Evolutionary conservation across 345 rosid genomes (phyloP), one percentile per base, ranked within the genome.

Genomic region (Barbarea vulgaris): DNA sequence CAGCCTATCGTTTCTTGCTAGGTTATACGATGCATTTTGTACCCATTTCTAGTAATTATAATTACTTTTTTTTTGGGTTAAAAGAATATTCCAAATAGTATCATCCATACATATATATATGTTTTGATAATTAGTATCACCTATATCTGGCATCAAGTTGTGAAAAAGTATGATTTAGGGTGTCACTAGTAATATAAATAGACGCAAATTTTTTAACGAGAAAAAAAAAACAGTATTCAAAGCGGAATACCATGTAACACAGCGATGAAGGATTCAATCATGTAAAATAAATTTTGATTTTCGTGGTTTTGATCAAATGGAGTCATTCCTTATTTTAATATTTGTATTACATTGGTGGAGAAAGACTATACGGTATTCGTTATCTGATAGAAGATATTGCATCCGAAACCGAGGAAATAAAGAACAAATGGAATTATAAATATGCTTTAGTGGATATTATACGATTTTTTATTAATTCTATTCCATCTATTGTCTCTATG

Each of bases 401-500:
- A 59, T 37, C 17, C 25, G 59, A 13, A 73, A 21, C 15, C 1
- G 42, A 72, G 0, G 6, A 47, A 52, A 51, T 3, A 52, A 54
- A 27, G 5, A 44, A 34, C 24, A 11, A 18, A 48, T 51, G 8
- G n/a, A 59, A 72, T 25, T 19, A 34, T 19, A 63, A 59, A 62
- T 46, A 51, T 52, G 28, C 47, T 74, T 64, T 58, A 52, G 25
- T 44, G 15, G 47, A 56, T 55, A 47, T 53, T 65, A 64, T 21
- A 74, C 30, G 13, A 65, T 15, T 22, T 65, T 46, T 50, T 56
- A 19, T 18, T 19, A 24, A 25, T 25, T 25, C 28, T 4, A 25
- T 44, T 46, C 14, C 50, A 74, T 56, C 72, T 36, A 47, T 66
- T 66, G 42, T 24, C 52, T 74, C 67, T 57, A 57, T 66, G 78